phyloP scores from a whole-genome alignment of 257 asterid species.

The Nicotiana knightiana region DNA sequence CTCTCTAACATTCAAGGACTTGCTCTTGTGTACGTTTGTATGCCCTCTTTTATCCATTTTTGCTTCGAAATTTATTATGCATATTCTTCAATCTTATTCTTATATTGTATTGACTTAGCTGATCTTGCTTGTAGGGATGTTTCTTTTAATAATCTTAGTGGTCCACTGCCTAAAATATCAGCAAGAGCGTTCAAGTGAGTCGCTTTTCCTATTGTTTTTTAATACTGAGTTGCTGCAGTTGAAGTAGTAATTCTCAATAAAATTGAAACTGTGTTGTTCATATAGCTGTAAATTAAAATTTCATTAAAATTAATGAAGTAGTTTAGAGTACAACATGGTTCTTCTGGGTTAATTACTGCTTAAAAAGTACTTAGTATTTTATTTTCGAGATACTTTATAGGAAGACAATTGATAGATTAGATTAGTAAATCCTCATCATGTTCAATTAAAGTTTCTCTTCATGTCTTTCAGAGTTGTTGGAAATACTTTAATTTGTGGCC shows the following conservation, averaged over 20 bases:
- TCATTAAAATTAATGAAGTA: neutral
- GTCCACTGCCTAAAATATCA: conserved; percentile 33
- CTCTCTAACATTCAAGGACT: conserved; percentile 64
- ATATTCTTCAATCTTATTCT: neutral
- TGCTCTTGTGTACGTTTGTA: conserved; percentile 58
- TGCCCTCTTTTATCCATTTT: neutral
- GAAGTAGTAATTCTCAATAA: conserved; percentile 1
- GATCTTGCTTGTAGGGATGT: conserved; percentile 60
- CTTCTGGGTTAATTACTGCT: neutral
- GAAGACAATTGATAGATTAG: neutral
- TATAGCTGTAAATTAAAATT: neutral
- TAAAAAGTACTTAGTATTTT: neutral
- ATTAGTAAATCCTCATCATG: neutral
- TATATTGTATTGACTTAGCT: neutral
- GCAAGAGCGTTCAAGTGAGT: conserved; percentile 72
- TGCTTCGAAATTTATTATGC: neutral
- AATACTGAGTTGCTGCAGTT: neutral
- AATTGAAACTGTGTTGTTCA: neutral
- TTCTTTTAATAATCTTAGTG: conserved; percentile 47
- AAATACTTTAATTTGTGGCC: conserved; percentile 80
- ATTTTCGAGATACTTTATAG: neutral
- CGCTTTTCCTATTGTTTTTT: neutral
- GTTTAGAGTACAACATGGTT: neutral
- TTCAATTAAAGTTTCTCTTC: conserved; percentile 9
- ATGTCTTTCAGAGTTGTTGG: conserved; percentile 59